Percentiles rank a stretch among this genome's conserved stretches.
Evolutionary conservation across 2,329 filamentous ascomycete species (phyloP).

Genomic region (Venturia pyrina): DNA sequence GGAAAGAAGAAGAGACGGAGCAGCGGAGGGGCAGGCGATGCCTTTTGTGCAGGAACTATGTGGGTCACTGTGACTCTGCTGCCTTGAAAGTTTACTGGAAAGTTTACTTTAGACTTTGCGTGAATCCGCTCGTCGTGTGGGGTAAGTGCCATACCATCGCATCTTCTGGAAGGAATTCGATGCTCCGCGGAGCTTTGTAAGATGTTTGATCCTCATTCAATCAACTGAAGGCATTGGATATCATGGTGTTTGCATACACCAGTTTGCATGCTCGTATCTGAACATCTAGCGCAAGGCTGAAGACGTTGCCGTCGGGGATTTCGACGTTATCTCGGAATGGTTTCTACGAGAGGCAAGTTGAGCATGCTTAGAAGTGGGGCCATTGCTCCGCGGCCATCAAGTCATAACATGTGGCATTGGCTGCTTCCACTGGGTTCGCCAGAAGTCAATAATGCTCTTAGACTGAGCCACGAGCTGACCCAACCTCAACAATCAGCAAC

Average conservation of each 20-base stretch:
- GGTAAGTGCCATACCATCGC: background rate
- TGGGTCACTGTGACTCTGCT: no score
- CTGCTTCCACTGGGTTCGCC: background rate
- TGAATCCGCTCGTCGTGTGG: background rate
- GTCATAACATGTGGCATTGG: background rate
- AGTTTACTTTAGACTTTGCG: background rate
- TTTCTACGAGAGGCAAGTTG: background rate
- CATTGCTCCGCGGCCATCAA: background rate
- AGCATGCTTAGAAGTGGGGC: background rate
- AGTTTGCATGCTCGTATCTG: background rate
- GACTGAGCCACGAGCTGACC: no score
- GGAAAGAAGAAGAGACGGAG: background rate
- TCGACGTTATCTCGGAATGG: background rate
- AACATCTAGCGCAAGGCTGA: background rate
- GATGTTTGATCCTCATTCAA: no score
- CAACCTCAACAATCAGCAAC: no score
- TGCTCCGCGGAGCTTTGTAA: no score
- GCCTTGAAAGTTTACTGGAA: no score
- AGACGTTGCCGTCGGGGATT: background rate
- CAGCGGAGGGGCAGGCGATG: background rate
- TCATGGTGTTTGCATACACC: background rate
- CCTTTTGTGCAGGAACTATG: no score
- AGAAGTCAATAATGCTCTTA: background rate
- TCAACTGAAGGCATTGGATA: background rate
- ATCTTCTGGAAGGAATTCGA: background rate